Percentiles rank a stretch among this genome's conserved stretches.
Evolutionary conservation across 768 basidiomycete species (phyloP).

Genomic region (Suillus fuscotomentosus): DNA sequence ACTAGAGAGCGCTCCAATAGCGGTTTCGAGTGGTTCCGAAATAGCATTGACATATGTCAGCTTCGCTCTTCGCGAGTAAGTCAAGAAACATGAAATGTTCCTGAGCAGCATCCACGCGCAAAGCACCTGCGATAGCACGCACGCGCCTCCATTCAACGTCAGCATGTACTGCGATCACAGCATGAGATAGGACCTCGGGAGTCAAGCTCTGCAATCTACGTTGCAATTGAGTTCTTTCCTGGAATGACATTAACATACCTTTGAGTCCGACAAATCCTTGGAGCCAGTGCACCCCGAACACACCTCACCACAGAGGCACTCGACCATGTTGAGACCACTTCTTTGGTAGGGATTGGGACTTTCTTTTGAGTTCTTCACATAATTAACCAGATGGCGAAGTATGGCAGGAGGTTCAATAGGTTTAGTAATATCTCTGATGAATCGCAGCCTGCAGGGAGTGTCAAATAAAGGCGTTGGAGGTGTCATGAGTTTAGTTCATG

Average conservation of each 20-base stretch:
- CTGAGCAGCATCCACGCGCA: background rate
- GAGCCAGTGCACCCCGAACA: background rate
- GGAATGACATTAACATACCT: background rate
- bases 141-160: background rate
- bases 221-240: background rate
- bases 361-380: background rate
- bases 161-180: background rate
- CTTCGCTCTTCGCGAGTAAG: background rate
- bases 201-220: background rate
- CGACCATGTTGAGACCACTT: background rate
- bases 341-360: background rate
- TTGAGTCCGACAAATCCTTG: background rate
- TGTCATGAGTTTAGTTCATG: background rate
- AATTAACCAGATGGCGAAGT: background rate
- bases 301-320: background rate
- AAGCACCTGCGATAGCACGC: background rate
- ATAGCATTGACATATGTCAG: background rate
- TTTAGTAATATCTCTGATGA: background rate
- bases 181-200: background rate
- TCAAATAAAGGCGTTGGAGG: background rate
- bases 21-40: background rate
- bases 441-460: background rate
- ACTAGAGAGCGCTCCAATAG: background rate
- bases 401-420: background rate
- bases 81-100: background rate